A percentile compares a stretch with the other conserved stretches of the same genome.
phyloP scores from a whole-genome alignment of 768 basidiomycete species.

The Clitopilus passeckerianus region DNA sequence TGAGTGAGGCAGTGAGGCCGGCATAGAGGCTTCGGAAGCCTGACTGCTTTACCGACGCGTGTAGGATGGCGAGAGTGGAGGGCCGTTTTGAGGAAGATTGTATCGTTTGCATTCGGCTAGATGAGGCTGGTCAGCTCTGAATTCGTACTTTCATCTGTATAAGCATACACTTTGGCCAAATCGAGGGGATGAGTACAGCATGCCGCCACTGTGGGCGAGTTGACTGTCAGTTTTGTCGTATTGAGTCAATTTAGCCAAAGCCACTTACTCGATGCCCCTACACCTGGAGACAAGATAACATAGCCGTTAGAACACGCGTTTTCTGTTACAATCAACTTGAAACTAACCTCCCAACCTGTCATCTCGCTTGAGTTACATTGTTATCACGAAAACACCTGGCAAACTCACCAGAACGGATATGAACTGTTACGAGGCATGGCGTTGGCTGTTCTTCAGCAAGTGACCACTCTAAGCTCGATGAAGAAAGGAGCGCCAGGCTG shows the following conservation, averaged over 20 bases:
- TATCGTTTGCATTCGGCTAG: slow-evolving; percentile 80
- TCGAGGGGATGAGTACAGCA: slow-evolving; percentile 81
- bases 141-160: background rate
- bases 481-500: slow-evolving; percentile 12
- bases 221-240: slow-evolving; percentile 2
- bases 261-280: slow-evolving; percentile 58
- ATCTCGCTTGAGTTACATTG: slow-evolving; percentile 3
- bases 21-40: slow-evolving; percentile 76
- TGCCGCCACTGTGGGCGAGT: slow-evolving; percentile 58
- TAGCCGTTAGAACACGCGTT: background rate
- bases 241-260: background rate
- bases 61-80: slow-evolving; percentile 63
- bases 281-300: slow-evolving; percentile 29
- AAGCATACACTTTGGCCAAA: slow-evolving; percentile 75
- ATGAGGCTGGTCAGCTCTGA: slow-evolving; percentile 2
- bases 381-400: background rate
- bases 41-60: slow-evolving; percentile 56
- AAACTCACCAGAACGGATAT: slow-evolving; percentile 47
- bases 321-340: background rate
- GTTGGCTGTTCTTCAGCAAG: slow-evolving; percentile 14
- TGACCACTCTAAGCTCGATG: slow-evolving; percentile 10
- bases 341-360: slow-evolving; percentile 59
- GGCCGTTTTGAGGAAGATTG: slow-evolving; percentile 46
- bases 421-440: slow-evolving; percentile 26
- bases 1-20: slow-evolving; percentile 75